Conservation (phyloP, 345 rosid genomes). For the Salix purpurea region DNA sequence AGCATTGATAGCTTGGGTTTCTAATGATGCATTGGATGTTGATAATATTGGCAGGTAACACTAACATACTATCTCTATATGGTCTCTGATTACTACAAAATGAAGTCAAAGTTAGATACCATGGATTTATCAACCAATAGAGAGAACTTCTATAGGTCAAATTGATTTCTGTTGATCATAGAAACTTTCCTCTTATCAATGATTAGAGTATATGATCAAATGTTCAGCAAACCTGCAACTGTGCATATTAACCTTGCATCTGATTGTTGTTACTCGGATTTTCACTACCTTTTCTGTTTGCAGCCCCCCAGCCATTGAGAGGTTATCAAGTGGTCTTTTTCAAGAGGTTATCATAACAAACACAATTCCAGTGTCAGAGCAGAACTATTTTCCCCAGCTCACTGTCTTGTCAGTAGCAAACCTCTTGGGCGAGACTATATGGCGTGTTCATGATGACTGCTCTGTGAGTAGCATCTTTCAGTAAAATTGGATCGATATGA, state of each 20-base stretch:
- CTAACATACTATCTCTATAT: background rate
- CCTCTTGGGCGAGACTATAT: constrained; percentile 90
- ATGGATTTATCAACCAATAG: background rate
- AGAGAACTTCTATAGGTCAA: background rate
- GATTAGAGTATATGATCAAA: background rate
- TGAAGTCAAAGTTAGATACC: background rate
- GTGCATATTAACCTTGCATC: background rate
- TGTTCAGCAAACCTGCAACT: background rate
- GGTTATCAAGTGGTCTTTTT: constrained; percentile 87
- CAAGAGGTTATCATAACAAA: constrained; percentile 96
- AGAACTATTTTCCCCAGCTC: constrained; percentile 87
- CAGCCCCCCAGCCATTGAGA: constrained; percentile 95
- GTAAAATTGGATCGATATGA: constrained; percentile 12
- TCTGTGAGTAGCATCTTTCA: constrained; percentile 59
- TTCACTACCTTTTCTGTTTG: constrained; percentile 13
- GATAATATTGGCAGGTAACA: background rate
- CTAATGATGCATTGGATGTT: background rate
- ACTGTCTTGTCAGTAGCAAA: constrained; percentile 91
- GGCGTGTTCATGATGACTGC: constrained; percentile 98
- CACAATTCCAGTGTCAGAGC: constrained; percentile 79
- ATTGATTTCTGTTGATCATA: background rate
- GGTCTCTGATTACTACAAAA: background rate
- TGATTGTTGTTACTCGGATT: constrained; percentile 5
- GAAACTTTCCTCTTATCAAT: background rate
- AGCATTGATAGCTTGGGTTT: background rate